phyloP scores from a whole-genome alignment of 805 yeast species.

The Starmerella cellae region DNA sequence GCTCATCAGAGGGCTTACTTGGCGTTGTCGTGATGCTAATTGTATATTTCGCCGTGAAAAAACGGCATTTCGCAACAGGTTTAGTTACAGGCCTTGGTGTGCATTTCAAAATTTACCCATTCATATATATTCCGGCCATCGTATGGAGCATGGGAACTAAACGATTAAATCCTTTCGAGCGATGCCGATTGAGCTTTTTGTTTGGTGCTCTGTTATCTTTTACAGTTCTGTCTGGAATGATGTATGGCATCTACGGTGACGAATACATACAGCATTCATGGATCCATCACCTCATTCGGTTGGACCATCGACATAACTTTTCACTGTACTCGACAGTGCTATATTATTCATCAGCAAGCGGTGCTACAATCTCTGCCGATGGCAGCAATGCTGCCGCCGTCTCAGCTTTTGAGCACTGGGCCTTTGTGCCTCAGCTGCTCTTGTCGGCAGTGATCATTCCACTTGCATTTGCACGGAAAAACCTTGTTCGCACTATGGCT shows the following conservation, averaged over 20 bases:
- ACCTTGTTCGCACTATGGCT: conserved; percentile 44
- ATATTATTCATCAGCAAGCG: conserved; percentile 25
- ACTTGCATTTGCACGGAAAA: conserved; percentile 31
- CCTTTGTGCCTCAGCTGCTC: conserved; percentile 72
- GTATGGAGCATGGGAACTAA: conserved; percentile 33
- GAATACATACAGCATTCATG: conserved; percentile 70
- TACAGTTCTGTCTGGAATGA: conserved; percentile 35
- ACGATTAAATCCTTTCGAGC: conserved; percentile 28
- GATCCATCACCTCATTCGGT: conserved; percentile 64
- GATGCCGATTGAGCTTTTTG: conserved; percentile 33
- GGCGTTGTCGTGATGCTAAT: conserved; percentile 60
- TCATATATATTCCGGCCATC: conserved; percentile 70
- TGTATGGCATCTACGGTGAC: conserved; percentile 59
- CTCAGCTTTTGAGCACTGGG: conserved; percentile 30
- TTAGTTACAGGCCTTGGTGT: conserved; percentile 60
- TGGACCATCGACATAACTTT: conserved; percentile 93
- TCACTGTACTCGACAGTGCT: conserved; percentile 70
- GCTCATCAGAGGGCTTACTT: conserved; percentile 80
- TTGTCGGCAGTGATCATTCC: conserved; percentile 52
- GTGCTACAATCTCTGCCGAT: neutral
- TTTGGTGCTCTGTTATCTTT: conserved; percentile 35
- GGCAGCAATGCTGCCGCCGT: neutral
- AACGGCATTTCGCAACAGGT: conserved; percentile 30
- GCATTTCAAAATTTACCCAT: conserved; percentile 85
- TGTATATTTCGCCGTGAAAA: conserved; percentile 34